Base-by-base conservation (phyloP, 2,329 filamentous ascomycete species). In the Stachybotrys chlorohalonatus region DNA sequence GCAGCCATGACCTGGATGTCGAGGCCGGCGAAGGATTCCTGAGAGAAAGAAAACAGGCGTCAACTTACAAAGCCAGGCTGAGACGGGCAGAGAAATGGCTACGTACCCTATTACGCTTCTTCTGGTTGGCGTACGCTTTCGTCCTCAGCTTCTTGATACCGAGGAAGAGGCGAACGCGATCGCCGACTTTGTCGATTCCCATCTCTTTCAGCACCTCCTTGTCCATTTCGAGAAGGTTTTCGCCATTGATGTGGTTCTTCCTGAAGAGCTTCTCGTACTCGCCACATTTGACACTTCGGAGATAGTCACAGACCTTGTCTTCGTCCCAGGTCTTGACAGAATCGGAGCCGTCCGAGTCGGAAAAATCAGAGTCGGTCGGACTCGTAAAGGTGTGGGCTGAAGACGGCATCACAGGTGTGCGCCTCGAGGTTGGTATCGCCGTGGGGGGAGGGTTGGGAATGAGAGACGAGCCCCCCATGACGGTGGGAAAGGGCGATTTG, bases 121-220 rank as follows among this genome's bases (percentile, higher is more conserved):
- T 90, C 63, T 86, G 84, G 64, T 87, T 89, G 56, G 86, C 83
- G 61, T 87, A 87, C 6, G 87, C 83, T 69, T 85, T 89, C 54
- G 86, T 90, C 60, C 89, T 79, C 55, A 94, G 76, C 69, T 90
- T 89, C 74, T 93, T 93, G 67, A 93, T 91, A 60, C 86, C 86
- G 58, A 92, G 80, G 64, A 90, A 92, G 57, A 99, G 86, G 59
- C 93, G 89, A 42, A 99, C 93, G 53, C 94, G 86, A 70, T 99
- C 94, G 59, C 94, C 94, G 60, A 99, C 89, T 73, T 97, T 99
- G 63, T 96, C 95, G 63, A 99, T 93, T 48, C 94, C 94, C 84
- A 99, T 95, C 70, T 99, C 94, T 71, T 96, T 95, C 59, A 99
- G 79, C 47, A 95, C 90, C 54, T 91, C 87, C 76, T 96, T 95